Percentiles rank a stretch among this genome's conserved stretches.
phyloP scores from a whole-genome alignment of 768 basidiomycete genomes.

The Mycena leptocephala region DNA sequence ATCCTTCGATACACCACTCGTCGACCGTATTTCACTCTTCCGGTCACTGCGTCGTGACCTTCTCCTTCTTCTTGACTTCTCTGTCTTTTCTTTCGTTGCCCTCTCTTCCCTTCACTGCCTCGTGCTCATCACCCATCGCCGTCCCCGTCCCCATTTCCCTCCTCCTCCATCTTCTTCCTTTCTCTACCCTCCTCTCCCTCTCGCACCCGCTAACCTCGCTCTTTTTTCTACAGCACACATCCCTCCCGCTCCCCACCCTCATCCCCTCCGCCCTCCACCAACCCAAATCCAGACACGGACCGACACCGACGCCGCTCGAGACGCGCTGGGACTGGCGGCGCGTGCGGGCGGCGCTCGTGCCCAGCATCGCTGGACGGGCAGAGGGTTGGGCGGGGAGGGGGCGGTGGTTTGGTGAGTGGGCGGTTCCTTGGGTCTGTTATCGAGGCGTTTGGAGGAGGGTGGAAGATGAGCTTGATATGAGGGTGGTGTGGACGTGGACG shows the following conservation, averaged over 20 bases:
- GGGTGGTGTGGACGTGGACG: too few relatives aligned
- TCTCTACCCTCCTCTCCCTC: too few relatives aligned
- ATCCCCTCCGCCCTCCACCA: slow-evolving; percentile 50
- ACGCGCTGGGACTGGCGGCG: slow-evolving; percentile 72
- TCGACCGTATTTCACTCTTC: too few relatives aligned
- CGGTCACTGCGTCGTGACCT: too few relatives aligned
- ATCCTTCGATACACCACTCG: too few relatives aligned
- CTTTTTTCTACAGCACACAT: slow-evolving; percentile 52
- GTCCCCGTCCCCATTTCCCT: too few relatives aligned
- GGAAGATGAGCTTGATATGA: background rate
- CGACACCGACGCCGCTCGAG: slow-evolving; percentile 29
- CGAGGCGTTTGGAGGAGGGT: background rate
- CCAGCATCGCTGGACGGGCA: slow-evolving; percentile 73
- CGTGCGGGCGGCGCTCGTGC: slow-evolving; percentile 66
- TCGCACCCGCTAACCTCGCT: background rate
- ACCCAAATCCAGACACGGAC: slow-evolving; percentile 38
- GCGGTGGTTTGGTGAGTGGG: slow-evolving; percentile 23
- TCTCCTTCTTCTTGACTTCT: too few relatives aligned
- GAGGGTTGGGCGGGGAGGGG: slow-evolving; percentile 63
- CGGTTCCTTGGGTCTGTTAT: background rate
- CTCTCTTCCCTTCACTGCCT: too few relatives aligned
- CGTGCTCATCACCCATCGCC: too few relatives aligned
- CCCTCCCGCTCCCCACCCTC: slow-evolving; percentile 61
- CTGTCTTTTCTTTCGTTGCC: too few relatives aligned
- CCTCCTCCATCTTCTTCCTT: too few relatives aligned